Base-by-base conservation (phyloP, 805 yeast genomes). In the Priceomyces melissophilus region DNA sequence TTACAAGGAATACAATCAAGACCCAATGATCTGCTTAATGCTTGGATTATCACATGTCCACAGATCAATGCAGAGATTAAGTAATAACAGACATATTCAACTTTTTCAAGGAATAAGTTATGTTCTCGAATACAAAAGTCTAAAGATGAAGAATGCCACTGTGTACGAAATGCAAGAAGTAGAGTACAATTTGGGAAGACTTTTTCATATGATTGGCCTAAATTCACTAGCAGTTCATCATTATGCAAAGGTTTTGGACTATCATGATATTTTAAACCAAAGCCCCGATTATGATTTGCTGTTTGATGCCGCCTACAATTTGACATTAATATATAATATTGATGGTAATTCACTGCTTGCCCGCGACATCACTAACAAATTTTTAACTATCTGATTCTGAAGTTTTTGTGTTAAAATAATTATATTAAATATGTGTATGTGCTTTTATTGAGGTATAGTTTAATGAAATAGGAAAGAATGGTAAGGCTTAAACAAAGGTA, bases 401-500 rank as follows among this genome's bases (percentile, higher is more conserved):
- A 20, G 25, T 20, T 20, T 20, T 20, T 20, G 25, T 20, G 25
- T 20, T 20, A 20, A 4, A 29, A 14, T 29, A 5, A 4, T 29
- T 35, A 14, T 32, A 12, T 5, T 32, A 32, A 12, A 15, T 35
- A 23, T 25, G n/a, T 12, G 14, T 25, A 35, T 15, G 12, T 11
- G 17, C 16, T 13, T 12, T 16, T 4, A 12, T 32, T 13, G 9
- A 32, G 6, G 7, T 10, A 33, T 33, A 10, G 13, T 16, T 15
- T 13, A 5, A 33, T 4, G 33, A 31, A 10, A 16, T 16, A 15
- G 16, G 17, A 4, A 13, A 33, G 2, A 10, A 90, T 90, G 98
- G 98, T 90, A 11, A 77, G 98, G 54, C 70, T 90, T 23, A 90
- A 90, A 60, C 81, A 89, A 12, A 68, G 98, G 50, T 90, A 91